phyloP scores from a whole-genome alignment of 179 eudicot genomes.

The Carnegiea gigantea region DNA sequence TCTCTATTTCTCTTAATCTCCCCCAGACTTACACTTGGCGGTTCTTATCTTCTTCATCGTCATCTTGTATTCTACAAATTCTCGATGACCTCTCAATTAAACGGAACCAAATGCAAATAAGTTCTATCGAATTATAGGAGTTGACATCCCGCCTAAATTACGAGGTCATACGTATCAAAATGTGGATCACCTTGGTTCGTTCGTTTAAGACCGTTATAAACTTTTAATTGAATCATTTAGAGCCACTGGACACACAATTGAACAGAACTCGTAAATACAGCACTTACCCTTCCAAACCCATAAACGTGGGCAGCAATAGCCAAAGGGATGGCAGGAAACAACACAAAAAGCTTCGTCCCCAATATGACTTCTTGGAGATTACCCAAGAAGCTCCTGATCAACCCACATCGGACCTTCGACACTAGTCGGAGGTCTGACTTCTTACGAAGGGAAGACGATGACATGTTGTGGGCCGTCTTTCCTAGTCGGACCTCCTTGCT shows the following conservation, averaged over 20 bases:
- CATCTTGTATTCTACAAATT: no score
- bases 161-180: no score
- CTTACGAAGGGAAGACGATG: constrained; percentile 60
- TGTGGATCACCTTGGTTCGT: no score
- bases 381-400: constrained; percentile 37
- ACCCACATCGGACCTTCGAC: constrained; percentile 39
- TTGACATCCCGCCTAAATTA: no score
- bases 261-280: background rate
- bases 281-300: constrained; percentile 56
- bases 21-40: no score
- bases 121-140: no score
- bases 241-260: background rate
- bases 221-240: background rate
- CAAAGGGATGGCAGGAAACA: constrained; percentile 70
- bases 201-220: background rate
- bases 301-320: constrained; percentile 56
- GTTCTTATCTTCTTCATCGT: no score
- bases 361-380: constrained; percentile 77
- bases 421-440: constrained; percentile 50
- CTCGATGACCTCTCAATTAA: no score
- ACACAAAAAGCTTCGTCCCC: constrained; percentile 76
- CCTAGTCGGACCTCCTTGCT: constrained; percentile 47
- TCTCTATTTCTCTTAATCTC: no score
- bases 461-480: constrained; percentile 61
- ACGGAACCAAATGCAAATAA: no score